Conservation (phyloP, 2,329 filamentous ascomycete species). For the Xylaria polymorpha region DNA sequence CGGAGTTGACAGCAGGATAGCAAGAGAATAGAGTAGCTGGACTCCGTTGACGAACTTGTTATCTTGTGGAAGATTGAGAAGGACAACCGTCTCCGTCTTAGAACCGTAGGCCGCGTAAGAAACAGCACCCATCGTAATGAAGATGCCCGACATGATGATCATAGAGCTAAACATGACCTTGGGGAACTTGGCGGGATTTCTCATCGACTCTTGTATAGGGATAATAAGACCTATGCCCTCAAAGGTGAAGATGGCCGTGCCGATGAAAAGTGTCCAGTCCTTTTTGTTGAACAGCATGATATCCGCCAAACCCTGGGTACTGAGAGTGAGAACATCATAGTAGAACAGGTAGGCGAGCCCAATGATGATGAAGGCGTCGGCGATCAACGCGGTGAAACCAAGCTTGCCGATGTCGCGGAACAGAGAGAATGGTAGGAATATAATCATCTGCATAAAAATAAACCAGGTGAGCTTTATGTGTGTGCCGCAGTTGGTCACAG, state of each 20-base stretch:
- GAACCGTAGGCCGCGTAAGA: conserved; percentile 97
- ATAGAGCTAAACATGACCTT: conserved; percentile 89
- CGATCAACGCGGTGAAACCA: conserved; percentile 91
- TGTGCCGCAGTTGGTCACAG: conserved; percentile 87
- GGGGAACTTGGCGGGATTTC: conserved; percentile 88
- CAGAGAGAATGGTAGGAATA: conserved; percentile 93
- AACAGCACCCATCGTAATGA: conserved; percentile 89
- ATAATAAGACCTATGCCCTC: conserved; percentile 98
- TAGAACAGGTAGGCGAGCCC: conserved; percentile 95
- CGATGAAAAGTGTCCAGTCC: conserved; percentile 97
- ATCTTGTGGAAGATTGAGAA: conserved; percentile 96
- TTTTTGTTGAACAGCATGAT: conserved; percentile 90
- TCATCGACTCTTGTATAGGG: conserved; percentile 98
- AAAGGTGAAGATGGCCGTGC: conserved; percentile 98
- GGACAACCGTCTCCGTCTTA: conserved; percentile 93
- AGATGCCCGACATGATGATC: conserved; percentile 92
- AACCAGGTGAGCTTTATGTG: conserved; percentile 88
- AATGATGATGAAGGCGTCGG: conserved; percentile 92
- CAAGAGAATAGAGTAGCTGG: conserved; percentile 96
- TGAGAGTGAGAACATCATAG: conserved; percentile 89
- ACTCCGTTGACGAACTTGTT: conserved; percentile 95
- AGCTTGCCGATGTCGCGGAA: conserved; percentile 98
- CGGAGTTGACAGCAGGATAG: conserved; percentile 95
- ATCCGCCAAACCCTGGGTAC: conserved; percentile 80
- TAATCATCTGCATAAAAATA: conserved; percentile 93